Percentiles rank a stretch among this genome's conserved stretches.
phyloP scores from a whole-genome alignment of 1,139 yeast genomes.

The Kluyveromyces sp. region DNA sequence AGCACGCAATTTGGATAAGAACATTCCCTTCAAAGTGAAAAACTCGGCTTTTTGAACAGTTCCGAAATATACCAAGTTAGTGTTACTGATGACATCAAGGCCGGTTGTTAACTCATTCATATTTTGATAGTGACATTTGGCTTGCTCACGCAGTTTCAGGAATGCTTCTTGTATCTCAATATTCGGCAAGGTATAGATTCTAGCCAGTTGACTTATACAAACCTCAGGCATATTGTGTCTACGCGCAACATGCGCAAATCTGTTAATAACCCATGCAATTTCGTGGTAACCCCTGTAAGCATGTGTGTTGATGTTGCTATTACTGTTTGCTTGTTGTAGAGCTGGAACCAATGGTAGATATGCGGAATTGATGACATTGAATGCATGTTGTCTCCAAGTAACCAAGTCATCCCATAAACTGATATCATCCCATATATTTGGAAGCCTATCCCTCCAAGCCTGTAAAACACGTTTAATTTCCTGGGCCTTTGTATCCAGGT shows the following conservation, averaged over 20 bases:
- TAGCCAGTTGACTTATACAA: conserved; percentile 84
- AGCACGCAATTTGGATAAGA: conserved; percentile 80
- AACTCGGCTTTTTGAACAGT: conserved; percentile 98
- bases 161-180: conserved; percentile 98
- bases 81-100: conserved; percentile 90
- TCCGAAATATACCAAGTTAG: conserved; percentile 91
- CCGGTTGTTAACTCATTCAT: conserved; percentile 85
- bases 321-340: conserved; percentile 66
- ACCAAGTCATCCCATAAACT: conserved; percentile 96
- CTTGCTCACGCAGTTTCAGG: conserved; percentile 90
- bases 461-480: conserved; percentile 90
- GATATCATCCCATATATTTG: conserved; percentile 95
- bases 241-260: conserved; percentile 97
- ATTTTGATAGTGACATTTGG: conserved; percentile 93
- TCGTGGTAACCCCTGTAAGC: conserved; percentile 98
- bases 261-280: conserved; percentile 96
- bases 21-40: conserved; percentile 96
- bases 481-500: conserved; percentile 84
- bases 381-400: conserved; percentile 98
- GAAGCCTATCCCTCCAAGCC: conserved; percentile 96
- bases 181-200: conserved; percentile 92
- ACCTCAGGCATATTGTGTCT: conserved; percentile 97
- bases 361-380: conserved; percentile 91
- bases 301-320: conserved; percentile 72
- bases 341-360: conserved; percentile 90